phyloP scores from a whole-genome alignment of 140 eudicot genomes.

The Ambrosia hybrid region DNA sequence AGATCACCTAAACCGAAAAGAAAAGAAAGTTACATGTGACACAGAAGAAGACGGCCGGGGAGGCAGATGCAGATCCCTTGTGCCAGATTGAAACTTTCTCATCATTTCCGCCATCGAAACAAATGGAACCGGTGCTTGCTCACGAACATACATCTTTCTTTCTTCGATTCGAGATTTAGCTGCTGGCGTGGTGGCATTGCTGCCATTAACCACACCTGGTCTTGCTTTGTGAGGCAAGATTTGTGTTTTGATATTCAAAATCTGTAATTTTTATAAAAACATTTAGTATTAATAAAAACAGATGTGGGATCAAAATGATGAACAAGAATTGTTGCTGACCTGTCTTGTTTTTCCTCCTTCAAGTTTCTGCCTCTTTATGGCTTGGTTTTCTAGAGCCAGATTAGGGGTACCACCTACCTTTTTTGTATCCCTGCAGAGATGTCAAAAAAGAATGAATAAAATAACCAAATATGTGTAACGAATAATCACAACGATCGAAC shows the following conservation, averaged over 20 bases:
- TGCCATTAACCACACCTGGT: constrained; percentile 36
- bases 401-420: constrained; percentile 33
- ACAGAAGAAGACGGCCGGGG: constrained; percentile 33
- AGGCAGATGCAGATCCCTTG: constrained; percentile 61
- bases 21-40: constrained; percentile 42
- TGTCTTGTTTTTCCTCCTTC: constrained; percentile 79
- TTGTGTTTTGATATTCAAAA: constrained; percentile 49
- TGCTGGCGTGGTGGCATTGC: constrained; percentile 19
- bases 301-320: background rate
- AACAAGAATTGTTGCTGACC: constrained; percentile 36
- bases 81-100: constrained; percentile 84
- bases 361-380: constrained; percentile 84
- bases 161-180: constrained; percentile 36
- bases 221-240: constrained; percentile 74
- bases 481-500: background rate
- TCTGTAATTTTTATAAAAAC: background rate
- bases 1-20: background rate
- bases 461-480: background rate
- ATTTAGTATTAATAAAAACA: background rate
- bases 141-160: constrained; percentile 85
- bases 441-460: background rate
- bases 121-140: constrained; percentile 56
- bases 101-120: constrained; percentile 92
- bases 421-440: constrained; percentile 40
- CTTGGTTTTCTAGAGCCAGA: constrained; percentile 69